These are phyloP conservation scores for Tetraselmis striata DNA, from an alignment of 139 green algal genomes.

Conservation along the genomic window DNA sequence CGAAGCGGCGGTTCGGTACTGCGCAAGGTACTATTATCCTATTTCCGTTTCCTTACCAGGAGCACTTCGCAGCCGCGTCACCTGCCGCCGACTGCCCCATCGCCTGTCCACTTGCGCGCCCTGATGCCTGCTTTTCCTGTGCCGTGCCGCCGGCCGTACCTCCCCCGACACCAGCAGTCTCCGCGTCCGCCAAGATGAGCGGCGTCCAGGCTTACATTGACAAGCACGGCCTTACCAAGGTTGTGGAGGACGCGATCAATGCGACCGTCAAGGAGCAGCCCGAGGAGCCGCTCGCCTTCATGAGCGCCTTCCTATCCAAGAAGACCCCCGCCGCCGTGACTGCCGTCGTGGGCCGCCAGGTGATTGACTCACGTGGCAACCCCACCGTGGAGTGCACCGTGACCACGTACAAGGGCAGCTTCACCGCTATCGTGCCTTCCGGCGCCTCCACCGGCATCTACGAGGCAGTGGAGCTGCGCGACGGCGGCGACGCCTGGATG, in stretches of 20 bases:
- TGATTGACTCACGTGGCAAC: constrained; percentile 96
- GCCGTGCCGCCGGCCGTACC: too few species aligned
- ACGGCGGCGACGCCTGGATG: constrained; percentile 78
- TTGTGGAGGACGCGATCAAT: constrained; percentile 92
- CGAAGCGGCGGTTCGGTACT: too few species aligned
- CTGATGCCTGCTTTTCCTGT: too few species aligned
- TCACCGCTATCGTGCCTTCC: constrained; percentile 82
- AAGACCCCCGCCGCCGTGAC: constrained; percentile 65
- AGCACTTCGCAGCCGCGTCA: too few species aligned
- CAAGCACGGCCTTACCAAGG: constrained; percentile 69
- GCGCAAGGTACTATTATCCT: too few species aligned
- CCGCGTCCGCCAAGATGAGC: constrained; percentile 42
- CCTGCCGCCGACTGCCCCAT: too few species aligned
- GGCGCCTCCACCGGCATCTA: constrained; percentile 94
- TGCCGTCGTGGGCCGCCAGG: constrained; percentile 84
- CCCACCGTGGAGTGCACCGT: constrained; percentile 88
- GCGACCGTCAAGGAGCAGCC: constrained; percentile 81
- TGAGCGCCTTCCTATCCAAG: constrained; percentile 55
- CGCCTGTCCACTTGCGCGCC: too few species aligned
- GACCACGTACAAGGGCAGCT: constrained; percentile 83
- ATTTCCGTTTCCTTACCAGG: too few species aligned
- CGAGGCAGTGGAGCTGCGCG: constrained; percentile 96
- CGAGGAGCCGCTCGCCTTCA: constrained; percentile 79
- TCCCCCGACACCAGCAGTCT: too few species aligned
- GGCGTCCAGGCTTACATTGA: constrained; percentile 87